Evolutionary conservation across 2,329 filamentous ascomycete genomes (phyloP).

Genomic region (Hypomyces rosellus): DNA sequence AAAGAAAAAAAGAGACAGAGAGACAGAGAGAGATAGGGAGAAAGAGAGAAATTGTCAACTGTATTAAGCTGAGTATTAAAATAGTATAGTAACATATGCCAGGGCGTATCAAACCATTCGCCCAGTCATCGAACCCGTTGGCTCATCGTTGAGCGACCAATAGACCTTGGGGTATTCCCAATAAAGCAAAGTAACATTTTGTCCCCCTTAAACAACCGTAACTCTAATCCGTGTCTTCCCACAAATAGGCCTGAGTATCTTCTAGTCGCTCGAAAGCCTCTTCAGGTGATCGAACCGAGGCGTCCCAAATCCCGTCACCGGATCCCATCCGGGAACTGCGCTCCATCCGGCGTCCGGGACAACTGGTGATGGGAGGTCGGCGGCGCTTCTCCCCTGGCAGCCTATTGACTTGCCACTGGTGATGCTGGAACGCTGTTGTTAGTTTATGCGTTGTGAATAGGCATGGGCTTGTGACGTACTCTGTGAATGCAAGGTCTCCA

Average conservation of each 20-base stretch:
- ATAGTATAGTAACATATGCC: too few relatives aligned
- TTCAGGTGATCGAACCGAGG: constrained; percentile 12
- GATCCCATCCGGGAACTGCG: constrained; percentile 13
- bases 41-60: too few relatives aligned
- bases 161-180: too few relatives aligned
- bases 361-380: constrained; percentile 19
- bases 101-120: too few relatives aligned
- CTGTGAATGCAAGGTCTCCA: constrained; percentile 26
- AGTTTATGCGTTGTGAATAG: neutral
- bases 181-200: too few relatives aligned
- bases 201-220: neutral
- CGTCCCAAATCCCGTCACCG: constrained; percentile 13
- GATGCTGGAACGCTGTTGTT: constrained; percentile 22
- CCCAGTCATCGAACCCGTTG: too few relatives aligned
- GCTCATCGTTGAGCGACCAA: too few relatives aligned
- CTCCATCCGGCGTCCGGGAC: constrained; percentile 14
- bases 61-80: too few relatives aligned
- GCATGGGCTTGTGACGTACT: constrained; percentile 21
- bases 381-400: constrained; percentile 23
- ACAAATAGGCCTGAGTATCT: neutral
- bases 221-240: neutral
- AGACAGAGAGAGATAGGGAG: too few relatives aligned
- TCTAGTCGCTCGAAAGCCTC: neutral
- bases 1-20: too few relatives aligned
- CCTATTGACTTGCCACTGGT: constrained; percentile 27